Base-by-base conservation (phyloP, 495 filamentous ascomycete species). In the Aspergillus incahuasiensis region DNA sequence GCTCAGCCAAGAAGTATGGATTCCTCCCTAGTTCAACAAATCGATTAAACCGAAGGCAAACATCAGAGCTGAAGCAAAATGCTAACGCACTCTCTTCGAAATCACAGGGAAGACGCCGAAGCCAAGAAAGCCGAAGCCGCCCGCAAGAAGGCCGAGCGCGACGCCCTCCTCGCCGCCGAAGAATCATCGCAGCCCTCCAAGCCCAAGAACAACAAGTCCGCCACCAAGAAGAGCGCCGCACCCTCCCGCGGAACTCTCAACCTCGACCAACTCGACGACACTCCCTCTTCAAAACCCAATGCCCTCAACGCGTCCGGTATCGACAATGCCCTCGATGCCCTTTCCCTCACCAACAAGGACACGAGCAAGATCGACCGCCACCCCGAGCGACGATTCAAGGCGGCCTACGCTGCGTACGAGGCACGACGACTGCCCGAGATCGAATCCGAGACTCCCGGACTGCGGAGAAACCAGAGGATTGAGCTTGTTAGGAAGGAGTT, bases 401-500 rank as follows among this genome's bases (percentile, higher is more conserved):
- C 92, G 3, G 94, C 94, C 2, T 95, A 89, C 70, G 81, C 87
- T n/a, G 84, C 80, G 48, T 97, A 82, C 64, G 90, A 96, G 74
- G 90, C 90, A 58, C 73, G 88, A n/a, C 78, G 92, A 50, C 66
- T 97, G 57, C 79, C 84, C 3, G 91, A 97, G 77, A 85, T 97
- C 74, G 86, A 90, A 55, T 72, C 81, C 53, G 95, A 97, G 68
- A 78, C 84, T 34, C 82, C 85, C 52, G 91, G 88, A 1, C 69
- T 97, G 65, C 76, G 91, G 44, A 77, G 86, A 55, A 80, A 91
- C 62, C 89, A 95, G 83, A 86, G 87, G 69, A 79, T 87, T 43
- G 88, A 94, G 59, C 71, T 83, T 55, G 86, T 94, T 46, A 67
- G 76, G 58, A 92, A 92, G 76, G 95, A 97, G 74, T 98, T 96